Base-by-base conservation (phyloP, 140 eudicot species). In the Ambrosia hybrid region DNA sequence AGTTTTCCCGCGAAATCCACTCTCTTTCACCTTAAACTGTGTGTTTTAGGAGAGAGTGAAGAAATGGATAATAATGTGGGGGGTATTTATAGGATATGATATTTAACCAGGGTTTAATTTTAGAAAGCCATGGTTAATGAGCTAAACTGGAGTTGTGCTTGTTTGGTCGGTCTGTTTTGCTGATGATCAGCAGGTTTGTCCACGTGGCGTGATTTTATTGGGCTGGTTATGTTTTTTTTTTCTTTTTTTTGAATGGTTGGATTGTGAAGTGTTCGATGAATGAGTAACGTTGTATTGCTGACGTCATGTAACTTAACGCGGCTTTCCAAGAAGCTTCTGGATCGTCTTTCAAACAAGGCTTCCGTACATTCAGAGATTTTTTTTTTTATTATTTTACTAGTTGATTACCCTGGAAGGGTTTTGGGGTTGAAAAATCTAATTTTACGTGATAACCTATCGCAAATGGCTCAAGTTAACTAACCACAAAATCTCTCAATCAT, bases 191-290 rank as follows among this genome's bases (percentile, higher is more conserved):
- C 41, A 6, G 1, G 58, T 46, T 10, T 46, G 17, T 12, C 5
- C 13, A 67, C 72, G 60, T 67, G 72, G 72, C 41, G 26, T 33
- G 21, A 7, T 67, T 17, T 49, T 21, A 67, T 48, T 67, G 59
- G 72, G 11, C 13, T 67, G 72, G 0, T 67, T 67, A 67, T 67
- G 72, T 67, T 30, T 30, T 30, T 30, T 2, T 30, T 1, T 30
- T 30, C 26, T 30, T 30, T 30, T 30, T 30, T 30, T 30, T 30
- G 34, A 30, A 30, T 30, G 26, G 58, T 21, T 58, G 45, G 21
- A 3, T 33, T 13, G 7, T 1, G 13, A 17, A 11, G 13, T 11
- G 11, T 16, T 65, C 16, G 9, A 63, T 13, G 21, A 26, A 14
- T n/a, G 12, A 21, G 71, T 16, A 43, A 45, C 56, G 38, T 65